Evolutionary conservation across 352 stramenopile species (phyloP), one percentile per base, ranked within the genome.

Genomic region (Globisporangium polare): DNA sequence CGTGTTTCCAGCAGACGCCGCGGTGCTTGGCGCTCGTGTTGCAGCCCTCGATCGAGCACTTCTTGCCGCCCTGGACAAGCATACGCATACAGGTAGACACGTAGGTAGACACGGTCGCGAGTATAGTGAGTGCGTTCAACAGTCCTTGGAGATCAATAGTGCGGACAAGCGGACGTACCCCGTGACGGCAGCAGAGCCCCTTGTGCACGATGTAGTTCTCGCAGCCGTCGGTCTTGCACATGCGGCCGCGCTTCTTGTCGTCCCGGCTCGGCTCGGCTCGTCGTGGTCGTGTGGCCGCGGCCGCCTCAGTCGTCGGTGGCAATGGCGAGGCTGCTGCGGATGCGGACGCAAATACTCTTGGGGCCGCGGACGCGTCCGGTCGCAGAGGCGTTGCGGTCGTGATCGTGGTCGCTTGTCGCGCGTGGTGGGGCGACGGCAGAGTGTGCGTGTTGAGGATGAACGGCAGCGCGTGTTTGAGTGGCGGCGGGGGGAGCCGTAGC

Each of bases 1-100:
- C 77, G 47, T 86, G 77, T 37, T 75, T 78, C 77, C 77, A 86
- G 60, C 77, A 86, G 33, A 83, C 57, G 0, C 74, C 74, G 4
- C 41, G 46, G 33, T 75, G 68, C 62, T 86, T 83, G 58, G 75
- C 71, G 42, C 73, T 77, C 15, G 66, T 71, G 12, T 52, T 66
- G 58, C 76, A 86, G 29, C 67, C 73, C 54, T 75, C 63, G 18
- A 67, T 33, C 0, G 63, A 68, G 39, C 76, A 86, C 33, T 75
- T 65, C 67, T 86, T 86, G 37, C 72, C 76, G 7, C 76, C 76
- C 76, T 83, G 39, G 29, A 33, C 5, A 43, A 13, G 29, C 29
- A 33, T 33, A 33, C 29, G n/a, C n/a, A n/a, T n/a, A n/a, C n/a
- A 37, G 33, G 33, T 37, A 2, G 33, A 37, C 8, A 37, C 29